These are phyloP conservation scores for Pascua guehoae DNA, from an alignment of 1,284 basidiomycete genomes.

Conservation along the genomic window DNA sequence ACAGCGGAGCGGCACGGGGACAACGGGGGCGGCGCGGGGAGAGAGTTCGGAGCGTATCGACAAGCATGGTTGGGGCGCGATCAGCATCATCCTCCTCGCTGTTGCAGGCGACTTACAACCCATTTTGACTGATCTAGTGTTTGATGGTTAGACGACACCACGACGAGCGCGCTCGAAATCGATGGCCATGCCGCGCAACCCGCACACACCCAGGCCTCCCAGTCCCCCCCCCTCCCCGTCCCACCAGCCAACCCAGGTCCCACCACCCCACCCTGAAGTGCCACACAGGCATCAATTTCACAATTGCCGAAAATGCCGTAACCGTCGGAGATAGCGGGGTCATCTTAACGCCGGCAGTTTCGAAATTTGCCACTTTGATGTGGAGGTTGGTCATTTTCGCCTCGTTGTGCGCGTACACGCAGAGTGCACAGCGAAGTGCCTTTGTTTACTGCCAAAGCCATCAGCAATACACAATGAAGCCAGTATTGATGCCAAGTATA, in stretches of 20 bases:
- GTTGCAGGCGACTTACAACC: conserved; percentile 42
- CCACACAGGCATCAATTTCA: too few relatives aligned
- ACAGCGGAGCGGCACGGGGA: too few relatives aligned
- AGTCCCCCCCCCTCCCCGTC: background rate
- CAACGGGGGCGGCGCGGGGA: background rate
- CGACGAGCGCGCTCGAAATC: background rate
- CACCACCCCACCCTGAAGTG: background rate
- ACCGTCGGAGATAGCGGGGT: too few relatives aligned
- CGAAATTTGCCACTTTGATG: too few relatives aligned
- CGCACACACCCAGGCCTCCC: background rate
- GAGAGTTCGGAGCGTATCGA: background rate
- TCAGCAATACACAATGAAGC: too few relatives aligned
- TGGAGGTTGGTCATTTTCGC: too few relatives aligned
- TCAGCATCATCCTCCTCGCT: conserved; percentile 9
- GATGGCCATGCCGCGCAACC: background rate
- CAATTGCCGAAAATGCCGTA: too few relatives aligned
- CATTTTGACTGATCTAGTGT: conserved; percentile 41
- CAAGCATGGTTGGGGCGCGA: background rate
- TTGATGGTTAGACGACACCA: conserved; percentile 26
- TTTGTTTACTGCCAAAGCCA: too few relatives aligned
- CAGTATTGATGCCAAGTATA: too few relatives aligned
- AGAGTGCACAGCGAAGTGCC: too few relatives aligned
- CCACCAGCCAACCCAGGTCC: background rate
- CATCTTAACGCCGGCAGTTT: too few relatives aligned
- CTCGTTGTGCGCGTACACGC: too few relatives aligned